phyloP scores from a whole-genome alignment of 2,329 filamentous ascomycete genomes.

The Teratosphaeria pseudoeucalypti region DNA sequence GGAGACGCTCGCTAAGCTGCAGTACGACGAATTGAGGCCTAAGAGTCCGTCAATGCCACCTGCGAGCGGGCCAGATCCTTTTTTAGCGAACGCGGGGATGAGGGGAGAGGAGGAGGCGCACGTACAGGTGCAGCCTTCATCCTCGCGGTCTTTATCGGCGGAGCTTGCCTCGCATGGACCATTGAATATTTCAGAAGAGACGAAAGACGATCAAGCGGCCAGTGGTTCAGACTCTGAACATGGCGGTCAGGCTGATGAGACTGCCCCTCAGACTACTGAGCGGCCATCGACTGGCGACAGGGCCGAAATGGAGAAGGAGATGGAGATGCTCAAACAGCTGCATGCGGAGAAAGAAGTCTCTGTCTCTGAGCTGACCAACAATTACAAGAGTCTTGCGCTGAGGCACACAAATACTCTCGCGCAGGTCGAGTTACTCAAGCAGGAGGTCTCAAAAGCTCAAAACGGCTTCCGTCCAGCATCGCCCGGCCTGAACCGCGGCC shows the following conservation, averaged over 20 bases:
- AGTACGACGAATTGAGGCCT: conserved; percentile 56
- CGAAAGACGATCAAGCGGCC: conserved; percentile 8
- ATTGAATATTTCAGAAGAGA: conserved; percentile 40
- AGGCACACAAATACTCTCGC: conserved; percentile 74
- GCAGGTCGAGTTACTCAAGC: conserved; percentile 83
- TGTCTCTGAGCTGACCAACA: conserved; percentile 61
- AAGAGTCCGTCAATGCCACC: conserved; percentile 55
- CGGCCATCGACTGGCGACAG: conserved; percentile 1
- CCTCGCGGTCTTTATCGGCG: conserved; percentile 84
- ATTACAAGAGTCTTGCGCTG: conserved; percentile 72
- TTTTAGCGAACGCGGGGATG: conserved; percentile 68
- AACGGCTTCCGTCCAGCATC: conserved; percentile 12
- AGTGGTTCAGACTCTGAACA: conserved; percentile 7
- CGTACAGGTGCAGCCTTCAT: conserved; percentile 52
- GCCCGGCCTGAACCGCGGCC: conserved; percentile 38
- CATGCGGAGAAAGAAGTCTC: conserved; percentile 67
- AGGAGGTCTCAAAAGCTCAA: conserved; percentile 62
- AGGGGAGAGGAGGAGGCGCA: conserved; percentile 56
- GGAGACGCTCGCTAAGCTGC: conserved; percentile 68
- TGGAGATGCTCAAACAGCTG: conserved; percentile 60
- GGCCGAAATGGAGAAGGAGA: conserved; percentile 47
- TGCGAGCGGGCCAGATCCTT: conserved; percentile 60
- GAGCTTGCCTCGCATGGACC: conserved; percentile 84
- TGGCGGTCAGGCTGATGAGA: neutral
- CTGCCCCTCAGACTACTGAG: neutral